phyloP scores from a whole-genome alignment of 1,284 basidiomycete species.

The Moesziomyces parantarcticus region DNA sequence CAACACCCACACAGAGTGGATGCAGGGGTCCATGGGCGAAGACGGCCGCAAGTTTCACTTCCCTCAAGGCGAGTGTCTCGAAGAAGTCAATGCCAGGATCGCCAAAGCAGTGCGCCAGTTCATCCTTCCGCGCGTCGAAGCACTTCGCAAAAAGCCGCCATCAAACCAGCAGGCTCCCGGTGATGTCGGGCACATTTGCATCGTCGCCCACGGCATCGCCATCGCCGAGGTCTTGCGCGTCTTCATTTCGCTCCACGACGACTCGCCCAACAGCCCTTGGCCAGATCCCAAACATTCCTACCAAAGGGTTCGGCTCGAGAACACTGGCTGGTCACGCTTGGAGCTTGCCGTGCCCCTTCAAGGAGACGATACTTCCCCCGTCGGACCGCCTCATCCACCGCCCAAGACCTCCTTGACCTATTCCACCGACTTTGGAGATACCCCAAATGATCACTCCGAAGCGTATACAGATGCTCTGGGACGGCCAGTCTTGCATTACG shows the following conservation, averaged over 20 bases:
- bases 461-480: slow-evolving; percentile 6
- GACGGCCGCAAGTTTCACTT: slow-evolving; percentile 73
- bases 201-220: slow-evolving; percentile 84
- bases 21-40: slow-evolving; percentile 49
- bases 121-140: slow-evolving; percentile 74
- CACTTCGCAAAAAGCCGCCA: slow-evolving; percentile 33
- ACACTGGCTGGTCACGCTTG: slow-evolving; percentile 71
- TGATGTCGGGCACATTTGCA: slow-evolving; percentile 73
- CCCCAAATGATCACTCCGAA: slow-evolving; percentile 27
- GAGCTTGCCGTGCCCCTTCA: slow-evolving; percentile 66
- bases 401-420: neutral
- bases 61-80: slow-evolving; percentile 78
- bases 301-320: slow-evolving; percentile 69
- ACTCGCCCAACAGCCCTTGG: slow-evolving; percentile 48
- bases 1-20: slow-evolving; percentile 68
- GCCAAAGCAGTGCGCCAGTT: slow-evolving; percentile 74
- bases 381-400: neutral
- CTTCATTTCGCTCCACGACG: slow-evolving; percentile 55
- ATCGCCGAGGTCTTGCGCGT: slow-evolving; percentile 73
- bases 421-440: slow-evolving; percentile 35
- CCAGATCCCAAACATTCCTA: slow-evolving; percentile 66
- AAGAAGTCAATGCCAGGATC: slow-evolving; percentile 77
- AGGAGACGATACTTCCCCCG: slow-evolving; percentile 2
- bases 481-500: neutral
- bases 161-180: slow-evolving; percentile 7